Conservation (phyloP, 1,284 basidiomycete species). For the Marasmius oreades region DNA sequence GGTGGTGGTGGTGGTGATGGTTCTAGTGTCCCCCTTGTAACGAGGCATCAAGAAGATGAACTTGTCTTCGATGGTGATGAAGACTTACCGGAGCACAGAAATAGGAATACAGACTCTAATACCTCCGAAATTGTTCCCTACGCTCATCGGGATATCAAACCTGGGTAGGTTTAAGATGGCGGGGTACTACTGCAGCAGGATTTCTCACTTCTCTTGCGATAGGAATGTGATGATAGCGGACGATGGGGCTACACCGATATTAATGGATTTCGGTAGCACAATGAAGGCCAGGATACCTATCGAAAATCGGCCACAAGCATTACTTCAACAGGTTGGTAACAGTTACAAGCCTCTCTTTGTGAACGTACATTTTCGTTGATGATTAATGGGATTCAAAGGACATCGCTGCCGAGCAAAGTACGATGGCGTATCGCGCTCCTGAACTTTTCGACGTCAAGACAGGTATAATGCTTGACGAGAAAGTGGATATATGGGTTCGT, state of each 20-base stretch:
- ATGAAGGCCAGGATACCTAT: conserved; percentile 78
- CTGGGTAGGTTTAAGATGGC: conserved; percentile 59
- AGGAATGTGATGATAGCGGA: conserved; percentile 97
- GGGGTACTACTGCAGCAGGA: not conserved
- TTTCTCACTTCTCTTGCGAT: not conserved
- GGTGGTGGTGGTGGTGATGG: conserved; percentile 17
- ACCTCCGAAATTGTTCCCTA: conserved; percentile 75
- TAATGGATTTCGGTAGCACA: conserved; percentile 98
- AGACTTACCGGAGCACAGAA: conserved; percentile 41
- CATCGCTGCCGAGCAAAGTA: conserved; percentile 91
- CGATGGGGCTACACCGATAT: conserved; percentile 79
- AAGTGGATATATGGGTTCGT: conserved; percentile 92
- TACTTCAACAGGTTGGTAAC: conserved; percentile 72
- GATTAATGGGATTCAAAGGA: too few relatives aligned
- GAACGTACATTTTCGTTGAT: too few relatives aligned
- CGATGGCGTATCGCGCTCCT: conserved; percentile 94
- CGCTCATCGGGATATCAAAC: conserved; percentile 96
- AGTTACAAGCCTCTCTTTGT: too few relatives aligned
- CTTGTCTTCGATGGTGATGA: conserved; percentile 78
- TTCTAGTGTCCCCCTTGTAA: conserved; percentile 41
- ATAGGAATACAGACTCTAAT: conserved; percentile 31
- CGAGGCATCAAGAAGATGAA: conserved; percentile 51
- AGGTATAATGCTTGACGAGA: conserved; percentile 82
- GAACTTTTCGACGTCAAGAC: conserved; percentile 97
- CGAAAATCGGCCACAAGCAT: conserved; percentile 79